Base-by-base conservation (phyloP, 129 eudicot genomes). In the Flaveria linearis region DNA sequence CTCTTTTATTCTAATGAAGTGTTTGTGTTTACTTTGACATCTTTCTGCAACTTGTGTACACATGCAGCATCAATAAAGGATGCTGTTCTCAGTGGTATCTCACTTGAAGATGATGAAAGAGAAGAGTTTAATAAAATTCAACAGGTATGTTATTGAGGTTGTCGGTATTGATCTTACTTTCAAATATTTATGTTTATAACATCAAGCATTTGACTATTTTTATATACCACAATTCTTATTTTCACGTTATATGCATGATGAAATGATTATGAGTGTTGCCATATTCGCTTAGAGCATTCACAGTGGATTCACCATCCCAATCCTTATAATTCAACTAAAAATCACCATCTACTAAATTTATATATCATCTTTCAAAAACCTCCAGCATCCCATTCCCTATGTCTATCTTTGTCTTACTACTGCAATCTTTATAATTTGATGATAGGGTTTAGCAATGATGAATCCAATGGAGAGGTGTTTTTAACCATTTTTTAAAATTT, bases 81-180 rank as follows among this genome's bases (percentile, higher is more conserved):
- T 82, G 98, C 98, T 76, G 91, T 93, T 78, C 88, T 93, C 20
- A 88, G 79, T 73, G 98, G 98, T 77, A 81, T 93, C 78, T 88
- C 97, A 23, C 97, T 93, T 78, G 97, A 90, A 58, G 92, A 84
- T 91, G 90, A 86, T 63, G 89, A 93, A 81, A 88, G 96, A 76
- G 96, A 90, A 43, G 83, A 88, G 76, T 93, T 88, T 20, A 93
- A 93, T 78, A 88, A 90, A 72, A 90, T 90, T 81, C 84, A 90
- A 71, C 98, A 93, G 96, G 98, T 93, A 30, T 62, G 73, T 33
- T 64, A 33, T 62, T 49, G 3, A 56, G 60, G 64, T 36, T 63
- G 52, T 28, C 20, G 25, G 22, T 30, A 47, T 12, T 75, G 39
- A 11, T 75, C 68, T 36, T 47, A 9, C 49, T 65, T 65, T 65